Evolutionary conservation across 2,329 filamentous ascomycete genomes (phyloP), one percentile per base, ranked within the genome.

Genomic region (Macrophomina tecta): DNA sequence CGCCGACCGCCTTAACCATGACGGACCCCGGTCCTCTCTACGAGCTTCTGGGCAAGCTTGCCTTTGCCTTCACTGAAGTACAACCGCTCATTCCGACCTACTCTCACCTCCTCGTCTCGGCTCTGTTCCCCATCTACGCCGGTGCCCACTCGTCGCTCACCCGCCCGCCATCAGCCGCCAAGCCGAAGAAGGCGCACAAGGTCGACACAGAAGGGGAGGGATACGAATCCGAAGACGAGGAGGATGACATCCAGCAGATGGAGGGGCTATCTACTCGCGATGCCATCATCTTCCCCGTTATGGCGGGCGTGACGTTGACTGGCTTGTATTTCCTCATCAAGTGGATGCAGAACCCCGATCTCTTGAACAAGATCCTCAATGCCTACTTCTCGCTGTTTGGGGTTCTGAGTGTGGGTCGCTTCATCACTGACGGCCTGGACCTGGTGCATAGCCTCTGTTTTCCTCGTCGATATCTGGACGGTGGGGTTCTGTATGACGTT

Each of bases 271-370:
- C 89, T 8, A 89, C 91, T 1, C 89, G 87, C 0, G 94, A 98
- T 78, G 94, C 93, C 56, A 87, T 98, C 71, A 78, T 96, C 72
- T 91, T 97, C 69, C 95, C 94, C 1, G 72, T 97, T 38, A 82
- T 93, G 65, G 94, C 93, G 5, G 92, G 89, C 1, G 74, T 83
- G 9, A 88, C 90, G 1, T 86, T 98, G 8, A 85, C 89, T 49
- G 88, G 88, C 5, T 83, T 98, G 12, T 98, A 98, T 81, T 90
- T 94, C 72, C 83, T 97, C 68, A 93, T 98, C 75, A 93, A 96
- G 77, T 95, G 90, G 86, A 86, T 97, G 65, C 84, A 94, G 70
- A 92, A 97, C 73, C 90, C 93, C 0, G 84, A 89, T 11, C 82
- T 96, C 28, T 80, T 98, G 73, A 97, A 94, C 81, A 91, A 90